phyloP scores from a whole-genome alignment of 768 basidiomycete species.

The Leucocoprinus leucothites region DNA sequence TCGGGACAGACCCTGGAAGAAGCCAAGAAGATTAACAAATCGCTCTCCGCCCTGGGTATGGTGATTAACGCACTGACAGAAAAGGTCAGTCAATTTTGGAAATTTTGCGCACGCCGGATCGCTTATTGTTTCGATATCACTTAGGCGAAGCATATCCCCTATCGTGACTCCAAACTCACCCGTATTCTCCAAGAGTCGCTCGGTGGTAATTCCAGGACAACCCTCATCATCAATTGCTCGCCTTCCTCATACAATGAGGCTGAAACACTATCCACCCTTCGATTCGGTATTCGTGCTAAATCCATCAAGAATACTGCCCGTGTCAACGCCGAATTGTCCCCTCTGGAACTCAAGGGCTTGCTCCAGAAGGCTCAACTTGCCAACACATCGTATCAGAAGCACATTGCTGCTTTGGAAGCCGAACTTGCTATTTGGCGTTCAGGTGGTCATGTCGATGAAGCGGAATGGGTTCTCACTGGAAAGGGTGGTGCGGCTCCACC shows the following conservation, averaged over 20 bases:
- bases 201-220: constrained; percentile 92
- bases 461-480: constrained; percentile 75
- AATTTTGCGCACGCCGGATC: background rate
- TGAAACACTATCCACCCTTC: constrained; percentile 94
- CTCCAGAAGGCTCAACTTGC: constrained; percentile 87
- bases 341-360: constrained; percentile 90
- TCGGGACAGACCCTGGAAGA: constrained; percentile 99
- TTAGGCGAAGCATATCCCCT: constrained; percentile 94
- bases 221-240: constrained; percentile 99
- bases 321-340: constrained; percentile 96
- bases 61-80: constrained; percentile 99
- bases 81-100: constrained; percentile 53
- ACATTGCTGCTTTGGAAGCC: constrained; percentile 86
- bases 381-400: constrained; percentile 78
- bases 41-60: constrained; percentile 95
- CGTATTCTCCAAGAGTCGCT: constrained; percentile 98
- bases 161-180: constrained; percentile 98
- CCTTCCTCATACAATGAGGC: constrained; percentile 96
- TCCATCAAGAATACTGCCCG: constrained; percentile 99
- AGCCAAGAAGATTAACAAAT: constrained; percentile 99
- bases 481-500: constrained; percentile 55
- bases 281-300: constrained; percentile 99
- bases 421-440: constrained; percentile 88
- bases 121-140: constrained; percentile 1
- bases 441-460: constrained; percentile 80